Base-by-base conservation (phyloP, 495 filamentous ascomycete species). In the Annulohypoxylon nitens region DNA sequence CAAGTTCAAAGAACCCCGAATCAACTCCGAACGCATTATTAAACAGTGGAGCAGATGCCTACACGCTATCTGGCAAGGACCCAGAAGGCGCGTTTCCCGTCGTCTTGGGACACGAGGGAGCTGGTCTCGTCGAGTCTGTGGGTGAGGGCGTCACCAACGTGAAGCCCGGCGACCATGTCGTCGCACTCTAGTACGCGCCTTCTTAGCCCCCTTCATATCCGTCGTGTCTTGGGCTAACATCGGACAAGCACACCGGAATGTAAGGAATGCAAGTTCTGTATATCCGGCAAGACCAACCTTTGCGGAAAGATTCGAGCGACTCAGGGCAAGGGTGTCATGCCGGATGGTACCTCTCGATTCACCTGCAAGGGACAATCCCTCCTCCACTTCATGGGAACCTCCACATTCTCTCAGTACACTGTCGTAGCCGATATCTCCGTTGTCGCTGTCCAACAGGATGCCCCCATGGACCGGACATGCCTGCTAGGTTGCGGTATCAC, bases 221-320 rank as follows among this genome's bases (percentile, higher is more conserved):
- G 23, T 10, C 11, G 48, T 14, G 25, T 23, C 50, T 23, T 16
- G 61, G 53, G 53, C 63, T 73, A 64, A 70, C 64, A 50, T 59
- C 23, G 33, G 18, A 23, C 23, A 25, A 97, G 93, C 87, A 98
- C 94, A 26, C 97, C 96, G 66, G 96, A 99, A 86, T 99, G 96
- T 86, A 83, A 86, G 58, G 94, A 98, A 80, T 99, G 96, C 90
- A 99, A 99, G 84, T 98, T 99, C 90, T 99, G 96, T 91, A 93
- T 91, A 81, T 98, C 95, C 60, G 94, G 94, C 85, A 99, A 99
- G 90, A 99, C 96, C 75, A 99, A 99, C 84, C 93, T 99, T 59
- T 99, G 96, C 85, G 96, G 97, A 81, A 98, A 98, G 88, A 99
- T 99, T 84, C 92, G 96, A 74, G 93, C 94, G 33, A 99, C 96